These are phyloP conservation scores for Terfezia claveryi DNA, from an alignment of 495 filamentous ascomycete species.

Conservation along the genomic window DNA sequence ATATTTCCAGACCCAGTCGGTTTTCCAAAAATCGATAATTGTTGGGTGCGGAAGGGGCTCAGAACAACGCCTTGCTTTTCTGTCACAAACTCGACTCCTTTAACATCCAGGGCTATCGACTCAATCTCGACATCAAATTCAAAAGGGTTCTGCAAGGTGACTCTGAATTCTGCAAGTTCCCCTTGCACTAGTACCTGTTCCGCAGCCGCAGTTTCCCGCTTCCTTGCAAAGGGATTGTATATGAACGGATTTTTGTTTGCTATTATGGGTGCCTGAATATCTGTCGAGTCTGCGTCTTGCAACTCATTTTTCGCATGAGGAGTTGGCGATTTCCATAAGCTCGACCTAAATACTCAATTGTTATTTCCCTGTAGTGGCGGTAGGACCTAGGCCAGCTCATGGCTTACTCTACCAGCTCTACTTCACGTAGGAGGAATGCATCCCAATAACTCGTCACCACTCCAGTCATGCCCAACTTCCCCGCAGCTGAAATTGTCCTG, in stretches of 20 bases:
- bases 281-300: slow-evolving; percentile 33
- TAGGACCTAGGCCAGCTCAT: neutral
- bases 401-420: slow-evolving; percentile 37
- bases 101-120: slow-evolving; percentile 47
- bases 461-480: slow-evolving; percentile 43
- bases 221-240: slow-evolving; percentile 70
- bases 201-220: slow-evolving; percentile 30
- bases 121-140: slow-evolving; percentile 84
- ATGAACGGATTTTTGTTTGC: slow-evolving; percentile 65
- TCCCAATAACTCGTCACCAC: slow-evolving; percentile 85
- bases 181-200: slow-evolving; percentile 53
- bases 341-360: neutral
- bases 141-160: slow-evolving; percentile 81
- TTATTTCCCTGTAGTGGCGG: neutral
- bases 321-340: slow-evolving; percentile 35
- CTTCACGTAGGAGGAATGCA: slow-evolving; percentile 68
- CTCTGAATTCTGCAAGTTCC: slow-evolving; percentile 50
- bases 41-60: slow-evolving; percentile 59
- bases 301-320: slow-evolving; percentile 51
- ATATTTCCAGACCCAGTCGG: slow-evolving; percentile 43
- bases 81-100: slow-evolving; percentile 47
- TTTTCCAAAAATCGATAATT: slow-evolving; percentile 46
- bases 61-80: slow-evolving; percentile 41
- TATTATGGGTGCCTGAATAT: slow-evolving; percentile 27
- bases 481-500: slow-evolving; percentile 53